These are phyloP conservation scores for Apiospora hydei DNA, from an alignment of 2,329 filamentous ascomycete genomes.

Conservation along the genomic window DNA sequence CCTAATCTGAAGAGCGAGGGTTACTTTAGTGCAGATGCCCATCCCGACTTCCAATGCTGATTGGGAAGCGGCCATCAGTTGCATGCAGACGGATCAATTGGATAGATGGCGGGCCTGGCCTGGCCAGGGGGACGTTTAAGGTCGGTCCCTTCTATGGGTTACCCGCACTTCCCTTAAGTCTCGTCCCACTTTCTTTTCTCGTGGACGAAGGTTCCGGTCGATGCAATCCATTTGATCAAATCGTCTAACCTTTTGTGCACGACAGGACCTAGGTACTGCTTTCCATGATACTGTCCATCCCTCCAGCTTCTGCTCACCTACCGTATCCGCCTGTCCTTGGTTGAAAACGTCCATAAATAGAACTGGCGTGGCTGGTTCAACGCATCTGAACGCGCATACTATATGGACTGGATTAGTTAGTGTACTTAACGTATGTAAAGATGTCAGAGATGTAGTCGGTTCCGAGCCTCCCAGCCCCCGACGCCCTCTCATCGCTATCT, in stretches of 20 bases:
- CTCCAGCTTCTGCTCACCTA: background rate
- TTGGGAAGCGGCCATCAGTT: background rate
- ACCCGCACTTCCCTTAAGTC: background rate
- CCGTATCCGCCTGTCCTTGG: too few species aligned
- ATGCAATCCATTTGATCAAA: background rate
- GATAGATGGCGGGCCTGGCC: background rate
- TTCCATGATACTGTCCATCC: background rate
- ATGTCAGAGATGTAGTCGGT: background rate
- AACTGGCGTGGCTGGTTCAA: background rate
- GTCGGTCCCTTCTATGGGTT: conserved; percentile 7
- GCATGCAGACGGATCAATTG: background rate
- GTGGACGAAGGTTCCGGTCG: background rate
- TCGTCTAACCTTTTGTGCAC: too few species aligned
- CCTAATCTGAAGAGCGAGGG: background rate
- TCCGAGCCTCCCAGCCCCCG: background rate
- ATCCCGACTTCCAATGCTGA: background rate
- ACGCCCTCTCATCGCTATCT: background rate
- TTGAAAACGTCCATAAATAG: too few species aligned
- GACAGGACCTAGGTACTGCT: too few species aligned
- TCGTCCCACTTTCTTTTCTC: conserved; percentile 8
- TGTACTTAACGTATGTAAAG: background rate
- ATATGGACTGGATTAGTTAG: background rate
- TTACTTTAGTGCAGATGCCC: background rate
- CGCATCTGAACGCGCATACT: background rate
- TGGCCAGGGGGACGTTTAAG: background rate